A percentile compares a stretch with the other conserved stretches of the same genome.
phyloP scores from a whole-genome alignment of 805 yeast species.

The Hyphopichia homilentoma region DNA sequence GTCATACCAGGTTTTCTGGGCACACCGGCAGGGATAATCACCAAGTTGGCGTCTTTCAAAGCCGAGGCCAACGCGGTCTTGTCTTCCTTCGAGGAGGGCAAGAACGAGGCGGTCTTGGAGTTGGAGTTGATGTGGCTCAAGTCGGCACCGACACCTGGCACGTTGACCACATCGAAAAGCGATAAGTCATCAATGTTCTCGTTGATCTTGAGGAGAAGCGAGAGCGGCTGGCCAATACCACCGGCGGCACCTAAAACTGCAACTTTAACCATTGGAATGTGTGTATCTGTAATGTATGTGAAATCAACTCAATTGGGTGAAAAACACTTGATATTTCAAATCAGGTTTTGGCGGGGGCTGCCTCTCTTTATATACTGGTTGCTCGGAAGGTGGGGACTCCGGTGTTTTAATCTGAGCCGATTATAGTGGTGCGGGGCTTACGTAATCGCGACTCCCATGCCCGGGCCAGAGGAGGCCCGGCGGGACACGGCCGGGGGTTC shows the following conservation, averaged over 20 bases:
- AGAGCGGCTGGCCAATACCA: constrained; percentile 92
- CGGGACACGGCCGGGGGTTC: too few species aligned
- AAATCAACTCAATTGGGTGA: too few species aligned
- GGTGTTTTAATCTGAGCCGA: too few species aligned
- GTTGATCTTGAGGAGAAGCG: constrained; percentile 72
- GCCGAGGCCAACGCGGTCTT: constrained; percentile 43
- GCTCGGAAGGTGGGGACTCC: too few species aligned
- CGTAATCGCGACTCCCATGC: too few species aligned
- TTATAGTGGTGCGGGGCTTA: too few species aligned
- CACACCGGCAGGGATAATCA: constrained; percentile 77
- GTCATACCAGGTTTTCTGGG: constrained; percentile 96
- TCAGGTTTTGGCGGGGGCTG: too few species aligned
- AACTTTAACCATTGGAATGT: constrained; percentile 56
- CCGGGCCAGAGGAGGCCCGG: too few species aligned
- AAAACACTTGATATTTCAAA: too few species aligned
- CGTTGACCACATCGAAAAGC: constrained; percentile 78
- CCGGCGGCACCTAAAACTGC: constrained; percentile 91
- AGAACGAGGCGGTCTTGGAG: constrained; percentile 54
- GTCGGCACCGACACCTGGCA: constrained; percentile 87
- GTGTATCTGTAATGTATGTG: too few species aligned
- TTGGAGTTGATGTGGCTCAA: constrained; percentile 77
- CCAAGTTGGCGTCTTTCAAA: constrained; percentile 44
- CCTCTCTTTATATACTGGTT: too few species aligned
- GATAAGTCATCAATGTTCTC: constrained; percentile 63
- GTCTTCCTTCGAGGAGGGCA: constrained; percentile 54